Percentiles rank a stretch among this genome's conserved stretches.
Evolutionary conservation across 2,329 filamentous ascomycete species (phyloP).

Genomic region (Alternaria viburni): DNA sequence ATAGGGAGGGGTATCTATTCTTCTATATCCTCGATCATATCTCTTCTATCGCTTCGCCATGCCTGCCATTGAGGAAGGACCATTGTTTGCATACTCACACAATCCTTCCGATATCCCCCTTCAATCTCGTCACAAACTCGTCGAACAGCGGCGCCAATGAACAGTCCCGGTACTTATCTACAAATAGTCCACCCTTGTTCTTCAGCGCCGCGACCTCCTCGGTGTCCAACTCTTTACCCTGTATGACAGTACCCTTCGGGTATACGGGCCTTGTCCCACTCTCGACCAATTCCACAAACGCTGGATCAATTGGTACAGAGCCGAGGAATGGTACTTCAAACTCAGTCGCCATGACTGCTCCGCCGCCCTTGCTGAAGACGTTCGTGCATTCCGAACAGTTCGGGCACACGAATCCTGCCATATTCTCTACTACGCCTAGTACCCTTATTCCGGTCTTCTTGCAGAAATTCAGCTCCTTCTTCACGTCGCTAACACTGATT

Average conservation of each 20-base stretch:
- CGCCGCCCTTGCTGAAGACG: constrained; percentile 90
- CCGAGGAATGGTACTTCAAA: constrained; percentile 85
- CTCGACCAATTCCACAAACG: constrained; percentile 87
- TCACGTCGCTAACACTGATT: constrained; percentile 89
- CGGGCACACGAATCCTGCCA: constrained; percentile 88
- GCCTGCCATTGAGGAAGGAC: background rate
- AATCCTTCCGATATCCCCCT: constrained; percentile 41
- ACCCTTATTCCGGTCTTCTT: constrained; percentile 79
- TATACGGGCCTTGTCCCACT: constrained; percentile 71
- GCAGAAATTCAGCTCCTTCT: constrained; percentile 95
- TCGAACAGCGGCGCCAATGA: constrained; percentile 73
- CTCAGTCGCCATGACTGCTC: constrained; percentile 85
- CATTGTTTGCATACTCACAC: background rate
- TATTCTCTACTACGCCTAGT: constrained; percentile 94
- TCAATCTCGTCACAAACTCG: constrained; percentile 64
- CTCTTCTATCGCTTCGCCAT: background rate
- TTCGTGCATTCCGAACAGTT: constrained; percentile 84
- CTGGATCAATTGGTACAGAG: constrained; percentile 87
- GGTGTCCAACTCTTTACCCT: constrained; percentile 39
- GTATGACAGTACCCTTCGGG: constrained; percentile 66
- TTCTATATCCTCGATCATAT: background rate
- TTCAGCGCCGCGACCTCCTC: constrained; percentile 13
- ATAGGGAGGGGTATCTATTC: background rate
- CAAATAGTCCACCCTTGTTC: constrained; percentile 55
- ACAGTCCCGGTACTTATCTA: constrained; percentile 75